Conservation (phyloP, 108 stramenopile genomes). For the Discostella stelligeroides region DNA sequence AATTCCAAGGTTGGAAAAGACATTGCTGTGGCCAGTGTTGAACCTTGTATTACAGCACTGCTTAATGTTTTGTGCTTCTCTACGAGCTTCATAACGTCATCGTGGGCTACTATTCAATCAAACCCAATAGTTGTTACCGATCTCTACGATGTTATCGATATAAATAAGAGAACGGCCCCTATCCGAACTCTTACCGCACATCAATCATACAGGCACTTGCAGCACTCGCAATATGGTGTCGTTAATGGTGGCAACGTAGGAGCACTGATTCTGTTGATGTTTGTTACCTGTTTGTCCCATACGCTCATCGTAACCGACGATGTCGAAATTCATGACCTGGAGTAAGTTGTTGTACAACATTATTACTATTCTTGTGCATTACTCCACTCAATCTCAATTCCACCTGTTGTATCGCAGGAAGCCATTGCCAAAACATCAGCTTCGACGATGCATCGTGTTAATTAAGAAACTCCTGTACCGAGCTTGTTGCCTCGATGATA, state of each 20-base stretch:
- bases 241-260: slow-evolving; percentile 56
- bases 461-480: slow-evolving; percentile 80
- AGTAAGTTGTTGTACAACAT: slow-evolving; percentile 16
- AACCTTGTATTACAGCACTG: slow-evolving; percentile 64
- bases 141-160: slow-evolving; percentile 57
- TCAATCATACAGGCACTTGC: slow-evolving; percentile 14
- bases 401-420: slow-evolving; percentile 16
- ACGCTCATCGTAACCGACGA: slow-evolving; percentile 90
- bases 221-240: slow-evolving; percentile 23
- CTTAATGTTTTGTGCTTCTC: slow-evolving; percentile 83
- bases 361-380: too few relatives aligned
- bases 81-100: slow-evolving; percentile 53
- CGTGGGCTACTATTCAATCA: slow-evolving; percentile 77
- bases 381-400: too few relatives aligned
- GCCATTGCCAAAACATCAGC: slow-evolving; percentile 81
- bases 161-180: slow-evolving; percentile 46
- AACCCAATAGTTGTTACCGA: slow-evolving; percentile 52
- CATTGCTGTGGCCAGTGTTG: slow-evolving; percentile 53
- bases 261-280: slow-evolving; percentile 65
- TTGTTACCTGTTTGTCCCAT: slow-evolving; percentile 66
- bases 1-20: slow-evolving; percentile 34
- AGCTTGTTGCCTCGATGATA: slow-evolving; percentile 73
- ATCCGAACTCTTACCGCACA: slow-evolving; percentile 27
- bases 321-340: slow-evolving; percentile 85
- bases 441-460: slow-evolving; percentile 73